phyloP scores from a whole-genome alignment of 75 land plant species.

The Ceratopteris richardii region DNA sequence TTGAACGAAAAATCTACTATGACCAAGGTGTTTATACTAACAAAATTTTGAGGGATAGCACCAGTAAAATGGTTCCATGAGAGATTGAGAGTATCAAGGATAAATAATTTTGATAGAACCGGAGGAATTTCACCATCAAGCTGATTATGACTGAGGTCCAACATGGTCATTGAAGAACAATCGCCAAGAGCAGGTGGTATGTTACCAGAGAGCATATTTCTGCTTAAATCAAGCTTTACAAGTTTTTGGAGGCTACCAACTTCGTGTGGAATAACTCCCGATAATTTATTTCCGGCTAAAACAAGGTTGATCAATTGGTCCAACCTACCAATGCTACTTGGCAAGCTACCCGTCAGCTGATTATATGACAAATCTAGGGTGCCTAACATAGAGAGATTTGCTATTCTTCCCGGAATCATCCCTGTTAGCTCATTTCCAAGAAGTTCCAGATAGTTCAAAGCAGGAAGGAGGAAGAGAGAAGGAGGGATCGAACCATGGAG shows the following conservation, averaged over 20 bases:
- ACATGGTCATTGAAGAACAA: constrained; percentile 48
- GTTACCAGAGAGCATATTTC: constrained; percentile 49
- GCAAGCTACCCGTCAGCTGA: constrained; percentile 15
- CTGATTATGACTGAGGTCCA: constrained; percentile 85
- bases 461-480: constrained; percentile 33
- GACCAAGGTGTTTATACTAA: constrained; percentile 42
- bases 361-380: constrained; percentile 17
- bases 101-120: constrained; percentile 47
- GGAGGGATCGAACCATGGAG: constrained; percentile 55
- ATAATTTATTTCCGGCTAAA: constrained; percentile 48
- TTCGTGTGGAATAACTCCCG: constrained; percentile 48
- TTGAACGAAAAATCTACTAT: constrained; percentile 64
- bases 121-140: constrained; percentile 64
- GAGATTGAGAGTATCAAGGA: constrained; percentile 45
- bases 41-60: constrained; percentile 41
- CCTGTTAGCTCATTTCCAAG: constrained; percentile 48
- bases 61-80: constrained; percentile 46
- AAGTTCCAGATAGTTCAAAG: constrained; percentile 35
- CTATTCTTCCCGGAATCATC: constrained; percentile 27
- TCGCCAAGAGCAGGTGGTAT: constrained; percentile 51
- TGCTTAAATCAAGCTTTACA: constrained; percentile 50
- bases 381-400: constrained; percentile 20
- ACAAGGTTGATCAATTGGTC: constrained; percentile 31
- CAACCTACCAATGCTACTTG: constrained; percentile 25
- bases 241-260: constrained; percentile 27